Base-by-base conservation (phyloP, 1,139 yeast species). In the Kodamaea sp. region DNA sequence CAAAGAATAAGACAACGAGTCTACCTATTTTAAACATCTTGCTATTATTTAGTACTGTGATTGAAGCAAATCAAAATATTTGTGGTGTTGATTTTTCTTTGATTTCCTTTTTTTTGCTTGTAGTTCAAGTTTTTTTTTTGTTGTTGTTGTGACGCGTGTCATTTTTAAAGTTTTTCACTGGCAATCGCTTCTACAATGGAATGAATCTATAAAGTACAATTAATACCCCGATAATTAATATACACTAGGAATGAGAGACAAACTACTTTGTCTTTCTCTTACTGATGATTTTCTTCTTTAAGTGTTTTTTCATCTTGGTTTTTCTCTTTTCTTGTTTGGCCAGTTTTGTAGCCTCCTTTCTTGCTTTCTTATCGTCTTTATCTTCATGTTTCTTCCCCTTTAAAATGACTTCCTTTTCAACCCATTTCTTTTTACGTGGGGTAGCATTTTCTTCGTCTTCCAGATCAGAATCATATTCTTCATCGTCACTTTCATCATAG, bases 281-380 rank as follows among this genome's bases (percentile, higher is more conserved):
- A 47, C 71, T 79, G 6, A 83, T 71, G 32, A 84, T 64, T 58
- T 83, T 84, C 75, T 92, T 92, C 67, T 92, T 92, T 30, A 88
- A 64, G 61, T 86, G 88, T 62, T 94, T 94, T 62, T 92, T 92
- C 82, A 92, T 84, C 61, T 94, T 94, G 5, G 81, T 81, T 57
- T 88, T 83, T 43, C 98, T 75, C 65, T 86, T 89, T 52, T 90
- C 97, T 53, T 84, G 84, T 46, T 88, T 86, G 10, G 81, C 88
- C 30, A 81, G 84, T 58, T 88, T 92, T 15, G 88, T 83, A 22
- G 83, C 84, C 53, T 83, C 84, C 62, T 94, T 94, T 40, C 97
- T 75, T 35, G 79, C 82, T 55, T 84, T 87, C 60, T 90, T 92
- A 0, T 71, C 81, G 22, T 88, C 96, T 55, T 89, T 84, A 55